Evolutionary conservation across 495 filamentous ascomycete species (phyloP), one percentile per base, ranked within the genome.

Genomic region (Penicillium simplicissimum): DNA sequence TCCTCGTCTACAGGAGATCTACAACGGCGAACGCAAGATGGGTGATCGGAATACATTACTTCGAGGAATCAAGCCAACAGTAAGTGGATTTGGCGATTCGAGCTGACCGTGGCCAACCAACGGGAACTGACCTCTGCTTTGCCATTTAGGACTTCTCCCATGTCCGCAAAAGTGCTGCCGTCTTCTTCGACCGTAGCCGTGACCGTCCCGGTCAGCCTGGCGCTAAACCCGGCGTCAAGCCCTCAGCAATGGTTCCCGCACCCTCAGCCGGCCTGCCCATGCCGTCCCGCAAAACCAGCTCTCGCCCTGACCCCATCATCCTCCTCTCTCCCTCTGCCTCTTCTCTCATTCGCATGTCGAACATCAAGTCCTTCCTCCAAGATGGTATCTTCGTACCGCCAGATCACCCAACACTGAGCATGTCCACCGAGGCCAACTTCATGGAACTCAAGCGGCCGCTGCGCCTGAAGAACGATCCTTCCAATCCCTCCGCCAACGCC

Each of bases 291-390:
- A 84, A 83, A 58, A 74, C 82, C 57, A 74, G 75, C 68, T 83
- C 84, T 14, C 87, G 91, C 37, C 85, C 86, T 52, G 93, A 98
- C 70, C 96, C 96, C 21, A 99, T 99, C 76, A 97, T 99, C 77
- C 86, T 99, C 14, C 88, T 99, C 67, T 98, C 96, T 3, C 95
- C 96, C n/a, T 97, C 93, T 33, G 96, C 96, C 35, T 97, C 93
- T 21, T 94, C 94, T 9, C 89, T 98, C 51, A 90, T 99, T n/a
- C 90, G 92, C 74, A 92, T 97, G 88, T 88, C 90, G 23, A 99
- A 99, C 75, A 92, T 96, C 77, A 96, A 96, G 64, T 86, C 90
- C 43, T 99, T 99, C 84, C 91, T 99, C 61, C 87, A 94, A 73
- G 82, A 84, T 57, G 93, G 94, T 55, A 74, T 87, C 43, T 99